These are phyloP conservation scores for Roridomyces roridus DNA, from an alignment of 768 basidiomycete genomes.

Conservation along the genomic window DNA sequence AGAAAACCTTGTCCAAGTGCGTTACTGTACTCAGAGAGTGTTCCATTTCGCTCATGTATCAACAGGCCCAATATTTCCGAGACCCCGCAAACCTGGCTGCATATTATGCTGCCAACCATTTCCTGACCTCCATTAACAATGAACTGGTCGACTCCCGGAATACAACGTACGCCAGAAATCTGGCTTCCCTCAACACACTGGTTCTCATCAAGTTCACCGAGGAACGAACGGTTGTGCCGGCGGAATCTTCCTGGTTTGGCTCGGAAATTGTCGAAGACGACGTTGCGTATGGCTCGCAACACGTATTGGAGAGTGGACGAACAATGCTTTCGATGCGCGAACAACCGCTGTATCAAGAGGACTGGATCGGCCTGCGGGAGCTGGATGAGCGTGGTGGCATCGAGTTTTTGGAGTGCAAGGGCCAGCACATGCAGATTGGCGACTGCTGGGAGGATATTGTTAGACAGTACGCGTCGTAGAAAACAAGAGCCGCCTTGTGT, in stretches of 20 bases:
- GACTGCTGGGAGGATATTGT: conserved; percentile 67
- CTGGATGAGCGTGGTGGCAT: conserved; percentile 74
- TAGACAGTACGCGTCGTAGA: conserved; percentile 36
- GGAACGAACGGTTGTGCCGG: conserved; percentile 82
- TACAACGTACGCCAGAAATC: conserved; percentile 61
- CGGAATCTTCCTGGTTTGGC: conserved; percentile 89
- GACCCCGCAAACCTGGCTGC: conserved; percentile 65
- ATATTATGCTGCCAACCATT: conserved; percentile 68
- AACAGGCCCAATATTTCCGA: conserved; percentile 86
- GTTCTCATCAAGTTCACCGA: conserved; percentile 76
- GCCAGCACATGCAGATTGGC: conserved; percentile 77
- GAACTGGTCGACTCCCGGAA: conserved; percentile 65
- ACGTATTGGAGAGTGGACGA: conserved; percentile 15
- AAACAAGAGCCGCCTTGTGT: background rate
- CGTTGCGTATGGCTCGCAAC: conserved; percentile 8
- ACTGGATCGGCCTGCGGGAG: conserved; percentile 80
- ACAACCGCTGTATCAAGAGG: conserved; percentile 76
- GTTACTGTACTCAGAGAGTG: conserved; percentile 11
- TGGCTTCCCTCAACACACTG: conserved; percentile 67
- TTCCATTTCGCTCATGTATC: background rate
- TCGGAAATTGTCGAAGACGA: conserved; percentile 59
- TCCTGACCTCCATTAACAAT: conserved; percentile 82
- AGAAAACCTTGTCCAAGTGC: conserved; percentile 73
- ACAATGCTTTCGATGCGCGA: conserved; percentile 69
- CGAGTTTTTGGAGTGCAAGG: conserved; percentile 65